Evolutionary conservation across 495 filamentous ascomycete species (phyloP), one percentile per base, ranked within the genome.

Genomic region (Lasiosphaeris hirsuta): DNA sequence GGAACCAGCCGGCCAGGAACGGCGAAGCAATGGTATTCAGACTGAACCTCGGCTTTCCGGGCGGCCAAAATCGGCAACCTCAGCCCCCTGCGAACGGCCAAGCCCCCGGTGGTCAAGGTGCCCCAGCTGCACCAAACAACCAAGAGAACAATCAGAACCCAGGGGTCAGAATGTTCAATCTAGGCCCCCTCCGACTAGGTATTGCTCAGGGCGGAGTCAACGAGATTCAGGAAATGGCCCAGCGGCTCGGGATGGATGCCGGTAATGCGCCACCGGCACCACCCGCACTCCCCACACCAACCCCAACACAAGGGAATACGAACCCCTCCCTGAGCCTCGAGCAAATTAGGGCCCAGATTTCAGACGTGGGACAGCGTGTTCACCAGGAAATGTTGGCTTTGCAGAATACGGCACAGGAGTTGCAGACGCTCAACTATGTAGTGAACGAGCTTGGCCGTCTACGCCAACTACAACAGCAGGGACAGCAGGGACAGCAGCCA

Each of bases 331-430:
- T 44, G 41, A 61, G 38, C 30, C 59, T 73, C 38, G 59, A 66
- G 33, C 59, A 69, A 3, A 78, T 86, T 30, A 81, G 81, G 52
- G 57, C 70, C 15, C 85, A 87, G 42, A 66, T 91, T 23, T 72
- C 80, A 38, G 79, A 84, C 34, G 78, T 90, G 8, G 85, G 87
- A 56, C 82, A 85, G 44, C 83, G 85, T 36, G 76, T 93, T 36
- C 72, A 83, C 58, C 79, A 85, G 60, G 87, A 92, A 62, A 60
- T 72, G 54, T 57, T 61, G 35, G 74, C 78, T 10, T 62, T 81
- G n/a, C 69, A 88, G 46, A 82, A 88, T 59, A 70, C 72, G n/a
- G 62, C 67, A 6, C 49, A 62, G 9, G 89, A 92, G 65, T 67
- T 91, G 5, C 78, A 84, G 23, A 14, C 81, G 40, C 72, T 92